These are phyloP conservation scores for Aquilaria agallochum DNA, from an alignment of 441 rosid species.

Conservation along the genomic window DNA sequence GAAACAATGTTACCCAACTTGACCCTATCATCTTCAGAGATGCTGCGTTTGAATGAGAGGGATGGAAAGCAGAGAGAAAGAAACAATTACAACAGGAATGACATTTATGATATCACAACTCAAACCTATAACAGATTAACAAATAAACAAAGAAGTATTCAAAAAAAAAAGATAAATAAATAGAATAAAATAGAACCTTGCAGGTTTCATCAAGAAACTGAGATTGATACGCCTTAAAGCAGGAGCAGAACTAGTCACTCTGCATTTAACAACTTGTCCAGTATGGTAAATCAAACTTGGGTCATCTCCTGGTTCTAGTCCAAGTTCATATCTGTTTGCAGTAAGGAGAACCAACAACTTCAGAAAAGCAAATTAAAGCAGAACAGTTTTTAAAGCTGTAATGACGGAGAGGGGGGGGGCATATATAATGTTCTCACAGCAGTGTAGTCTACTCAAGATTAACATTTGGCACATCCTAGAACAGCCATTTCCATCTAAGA, in stretches of 20 bases:
- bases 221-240: conserved; percentile 76
- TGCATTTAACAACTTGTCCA: conserved; percentile 97
- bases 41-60: conserved; percentile 36
- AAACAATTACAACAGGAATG: conserved; percentile 12
- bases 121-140: conserved; percentile 3
- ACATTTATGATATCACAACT: not conserved
- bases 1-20: conserved; percentile 80
- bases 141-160: not conserved
- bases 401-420: no score
- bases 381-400: not conserved
- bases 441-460: no score
- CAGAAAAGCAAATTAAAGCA: conserved; percentile 12
- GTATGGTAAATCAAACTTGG: conserved; percentile 72
- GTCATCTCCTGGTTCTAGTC: conserved; percentile 75
- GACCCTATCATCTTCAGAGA: conserved; percentile 72
- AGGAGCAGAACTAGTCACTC: conserved; percentile 65
- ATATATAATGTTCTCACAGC: no score
- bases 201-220: conserved; percentile 76
- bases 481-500: no score
- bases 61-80: not conserved
- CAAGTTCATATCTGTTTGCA: conserved; percentile 84
- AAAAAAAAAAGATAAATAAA: no score
- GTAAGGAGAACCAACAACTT: conserved; percentile 19
- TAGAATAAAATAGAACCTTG: conserved; percentile 47
- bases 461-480: no score